These are phyloP conservation scores for Phoenix roebelenii DNA, from an alignment of 176 grass and related monocot genomes.

Conservation along the genomic window DNA sequence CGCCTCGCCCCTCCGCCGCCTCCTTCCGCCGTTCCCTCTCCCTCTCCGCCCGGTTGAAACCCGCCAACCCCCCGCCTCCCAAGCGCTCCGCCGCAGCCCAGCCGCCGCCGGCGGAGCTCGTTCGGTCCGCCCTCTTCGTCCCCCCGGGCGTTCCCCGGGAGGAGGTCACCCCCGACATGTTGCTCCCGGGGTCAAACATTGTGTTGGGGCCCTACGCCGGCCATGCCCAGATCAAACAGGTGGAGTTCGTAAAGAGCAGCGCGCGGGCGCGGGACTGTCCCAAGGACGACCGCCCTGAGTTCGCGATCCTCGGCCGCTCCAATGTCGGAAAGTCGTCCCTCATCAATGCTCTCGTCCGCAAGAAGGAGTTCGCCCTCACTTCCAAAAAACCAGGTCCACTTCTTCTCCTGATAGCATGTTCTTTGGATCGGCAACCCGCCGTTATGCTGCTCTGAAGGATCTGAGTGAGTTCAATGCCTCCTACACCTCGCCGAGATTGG, in stretches of 20 bases:
- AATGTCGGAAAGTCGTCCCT: slow-evolving; percentile 97
- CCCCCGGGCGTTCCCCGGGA: slow-evolving; percentile 51
- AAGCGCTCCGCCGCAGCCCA: not conserved
- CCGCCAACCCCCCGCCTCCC: slow-evolving; percentile 21
- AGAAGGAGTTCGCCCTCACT: slow-evolving; percentile 84
- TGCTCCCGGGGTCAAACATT: slow-evolving; percentile 84
- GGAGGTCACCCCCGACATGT: slow-evolving; percentile 43
- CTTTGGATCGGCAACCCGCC: too few relatives aligned
- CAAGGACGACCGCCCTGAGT: slow-evolving; percentile 75
- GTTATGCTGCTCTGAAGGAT: too few relatives aligned
- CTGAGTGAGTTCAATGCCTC: too few relatives aligned
- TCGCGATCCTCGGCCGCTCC: slow-evolving; percentile 69
- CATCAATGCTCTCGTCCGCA: slow-evolving; percentile 65
- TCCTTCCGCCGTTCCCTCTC: slow-evolving; percentile 5
- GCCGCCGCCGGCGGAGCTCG: not conserved
- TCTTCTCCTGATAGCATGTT: not conserved
- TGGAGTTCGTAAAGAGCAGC: slow-evolving; percentile 73
- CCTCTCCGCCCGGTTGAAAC: not conserved
- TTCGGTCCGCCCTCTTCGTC: slow-evolving; percentile 53
- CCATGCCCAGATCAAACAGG: slow-evolving; percentile 53
- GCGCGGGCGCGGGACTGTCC: slow-evolving; percentile 62
- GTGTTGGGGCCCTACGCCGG: slow-evolving; percentile 80
- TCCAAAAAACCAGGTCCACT: slow-evolving; percentile 83
- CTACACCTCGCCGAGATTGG: too few relatives aligned
- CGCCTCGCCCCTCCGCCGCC: slow-evolving; percentile 16